Evolutionary conservation across 768 basidiomycete genomes (phyloP).

Genomic region (Boletus bicolor): DNA sequence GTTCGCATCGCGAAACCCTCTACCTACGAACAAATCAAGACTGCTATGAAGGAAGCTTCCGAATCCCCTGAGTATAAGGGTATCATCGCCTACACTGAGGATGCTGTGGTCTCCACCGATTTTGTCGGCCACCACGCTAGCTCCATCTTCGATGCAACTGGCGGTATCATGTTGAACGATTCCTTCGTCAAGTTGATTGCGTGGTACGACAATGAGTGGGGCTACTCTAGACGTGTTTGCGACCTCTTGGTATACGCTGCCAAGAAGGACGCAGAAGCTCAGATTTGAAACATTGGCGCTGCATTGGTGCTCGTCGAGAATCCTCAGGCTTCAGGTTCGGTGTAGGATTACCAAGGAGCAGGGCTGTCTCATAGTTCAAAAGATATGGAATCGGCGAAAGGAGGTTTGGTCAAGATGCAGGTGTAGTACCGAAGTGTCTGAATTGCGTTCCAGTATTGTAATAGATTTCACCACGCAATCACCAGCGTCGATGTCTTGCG

Average conservation of each 20-base stretch:
- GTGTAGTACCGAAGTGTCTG: slow-evolving; percentile 19
- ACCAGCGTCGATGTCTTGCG: neutral
- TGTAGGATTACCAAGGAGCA: slow-evolving; percentile 17
- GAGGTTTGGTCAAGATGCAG: neutral
- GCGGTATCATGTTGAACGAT: slow-evolving; percentile 87
- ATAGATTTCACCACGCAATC: slow-evolving; percentile 7
- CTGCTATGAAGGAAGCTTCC: slow-evolving; percentile 74
- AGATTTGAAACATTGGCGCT: slow-evolving; percentile 8
- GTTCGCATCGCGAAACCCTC: slow-evolving; percentile 86
- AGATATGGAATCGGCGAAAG: slow-evolving; percentile 2
- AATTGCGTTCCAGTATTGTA: neutral
- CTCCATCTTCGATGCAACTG: slow-evolving; percentile 91
- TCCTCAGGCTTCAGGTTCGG: neutral
- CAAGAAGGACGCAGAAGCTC: slow-evolving; percentile 53
- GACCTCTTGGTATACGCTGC: slow-evolving; percentile 85
- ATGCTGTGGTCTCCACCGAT: slow-evolving; percentile 90
- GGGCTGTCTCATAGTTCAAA: neutral
- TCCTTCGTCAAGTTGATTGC: slow-evolving; percentile 96
- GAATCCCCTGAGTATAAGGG: slow-evolving; percentile 60
- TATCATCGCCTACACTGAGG: slow-evolving; percentile 89
- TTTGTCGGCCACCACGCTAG: slow-evolving; percentile 78
- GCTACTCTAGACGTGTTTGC: slow-evolving; percentile 90
- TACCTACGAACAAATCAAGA: slow-evolving; percentile 89
- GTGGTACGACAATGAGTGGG: slow-evolving; percentile 96
- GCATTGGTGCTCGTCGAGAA: neutral